Evolutionary conservation across 2,329 filamentous ascomycete species (phyloP), one percentile per base, ranked within the genome.

Genomic region (Xylariaceae sp.): DNA sequence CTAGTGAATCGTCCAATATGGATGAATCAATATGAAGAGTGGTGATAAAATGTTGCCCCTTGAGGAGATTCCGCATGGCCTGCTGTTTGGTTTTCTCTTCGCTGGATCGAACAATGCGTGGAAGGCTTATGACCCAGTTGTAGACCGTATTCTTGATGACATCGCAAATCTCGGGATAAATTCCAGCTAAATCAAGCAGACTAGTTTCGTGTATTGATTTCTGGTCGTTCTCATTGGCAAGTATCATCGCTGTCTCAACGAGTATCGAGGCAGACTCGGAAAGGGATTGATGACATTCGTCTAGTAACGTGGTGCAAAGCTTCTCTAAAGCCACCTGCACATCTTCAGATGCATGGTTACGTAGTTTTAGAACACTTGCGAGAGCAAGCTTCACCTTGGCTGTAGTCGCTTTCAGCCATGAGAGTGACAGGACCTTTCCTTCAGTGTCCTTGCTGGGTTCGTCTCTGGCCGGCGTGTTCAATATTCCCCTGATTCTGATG

Each of bases 321-420:
- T 77, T 79, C 32, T 88, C 78, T 2, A 97, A 76, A 4, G 87
- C 83, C 24, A 77, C 73, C 47, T 83, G 84, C 16, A 97, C 86
- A 45, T 92, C 85, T 3, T 74, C 66, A 27, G 88, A 83, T 39
- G 88, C 82, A 67, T 93, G 87, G 32, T 78, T 83, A 13, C 89
- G 86, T 26, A 97, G 71, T 63, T 87, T 91, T 58, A 94, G 78
- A 15, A 97, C 81, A 30, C 86, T 89, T 4, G 86, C 83, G 13
- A 99, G 75, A 1, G 92, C 92, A 47, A 94, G 80, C 67, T 92
- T 93, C 49, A 97, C 82, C 68, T 97, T 92, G 1, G 82, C 80
- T 2, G 85, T 77, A 2, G 93, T 96, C 6, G 89, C 91, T 55
- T 85, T 86, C 1, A 96, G 75, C 94, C 94, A 99, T 9, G 78